These are phyloP conservation scores for Pseudopyricularia cyperi DNA, from an alignment of 2,329 filamentous ascomycete species.

Conservation along the genomic window DNA sequence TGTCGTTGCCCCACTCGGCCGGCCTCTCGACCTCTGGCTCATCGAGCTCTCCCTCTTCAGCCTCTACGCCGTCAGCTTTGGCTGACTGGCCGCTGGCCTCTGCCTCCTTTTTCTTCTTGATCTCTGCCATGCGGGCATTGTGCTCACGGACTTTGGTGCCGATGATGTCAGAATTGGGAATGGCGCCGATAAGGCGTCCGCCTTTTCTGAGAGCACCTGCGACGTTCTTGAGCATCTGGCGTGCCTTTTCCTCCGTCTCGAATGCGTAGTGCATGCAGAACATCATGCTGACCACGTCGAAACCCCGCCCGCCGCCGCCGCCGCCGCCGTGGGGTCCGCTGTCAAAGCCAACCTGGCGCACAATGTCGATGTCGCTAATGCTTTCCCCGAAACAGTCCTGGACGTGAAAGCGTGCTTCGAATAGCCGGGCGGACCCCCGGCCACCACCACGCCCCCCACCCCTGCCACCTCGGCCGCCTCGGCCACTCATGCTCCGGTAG, in stretches of 20 bases:
- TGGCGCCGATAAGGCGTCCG: conserved; percentile 85
- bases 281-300: conserved; percentile 98
- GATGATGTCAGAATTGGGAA: conserved; percentile 92
- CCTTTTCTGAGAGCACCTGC: conserved; percentile 84
- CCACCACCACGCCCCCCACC: conserved; percentile 37
- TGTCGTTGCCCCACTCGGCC: conserved; percentile 83
- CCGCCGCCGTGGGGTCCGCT: conserved; percentile 46
- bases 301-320: conserved; percentile 53
- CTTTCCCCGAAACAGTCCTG: conserved; percentile 88
- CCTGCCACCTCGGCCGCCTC: conserved; percentile 35
- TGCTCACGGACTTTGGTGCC: conserved; percentile 64
- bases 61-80: conserved; percentile 15
- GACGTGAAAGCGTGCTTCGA: conserved; percentile 76
- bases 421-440: conserved; percentile 44
- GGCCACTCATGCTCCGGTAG: conserved; percentile 58
- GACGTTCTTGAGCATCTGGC: conserved; percentile 88
- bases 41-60: conserved; percentile 35
- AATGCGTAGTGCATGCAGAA: conserved; percentile 99
- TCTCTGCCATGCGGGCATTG: conserved; percentile 38
- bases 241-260: conserved; percentile 78
- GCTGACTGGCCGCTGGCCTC: conserved; percentile 19
- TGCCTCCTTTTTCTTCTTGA: conserved; percentile 19
- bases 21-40: conserved; percentile 50
- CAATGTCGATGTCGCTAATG: conserved; percentile 67
- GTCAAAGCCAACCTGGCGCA: conserved; percentile 81